Conservation (phyloP, 164 flowering plant genomes). For the Magnolia officinalis region DNA sequence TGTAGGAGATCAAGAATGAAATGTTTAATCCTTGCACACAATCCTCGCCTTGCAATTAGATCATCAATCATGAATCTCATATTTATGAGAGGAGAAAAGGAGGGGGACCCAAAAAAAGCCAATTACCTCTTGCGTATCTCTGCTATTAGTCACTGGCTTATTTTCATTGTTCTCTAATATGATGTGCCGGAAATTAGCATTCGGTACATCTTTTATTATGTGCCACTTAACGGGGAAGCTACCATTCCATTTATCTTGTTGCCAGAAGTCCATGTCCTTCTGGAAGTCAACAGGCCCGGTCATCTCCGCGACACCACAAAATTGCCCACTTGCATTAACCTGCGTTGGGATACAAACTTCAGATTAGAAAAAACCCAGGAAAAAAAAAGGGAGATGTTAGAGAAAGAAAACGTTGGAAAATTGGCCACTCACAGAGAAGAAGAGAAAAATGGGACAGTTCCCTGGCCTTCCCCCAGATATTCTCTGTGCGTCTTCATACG, state of each 20-base stretch:
- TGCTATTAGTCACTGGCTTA: constrained; percentile 93
- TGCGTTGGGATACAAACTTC: constrained; percentile 20
- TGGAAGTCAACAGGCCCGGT: constrained; percentile 71
- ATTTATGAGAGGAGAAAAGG: background rate
- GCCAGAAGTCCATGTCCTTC: constrained; percentile 92
- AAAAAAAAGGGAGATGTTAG: background rate
- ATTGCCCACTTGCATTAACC: constrained; percentile 97
- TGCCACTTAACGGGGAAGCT: constrained; percentile 95
- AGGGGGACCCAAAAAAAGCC: background rate
- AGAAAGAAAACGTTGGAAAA: background rate
- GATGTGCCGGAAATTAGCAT: constrained; percentile 67
- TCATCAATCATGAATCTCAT: too few relatives aligned
- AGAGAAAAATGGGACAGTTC: constrained; percentile 77
- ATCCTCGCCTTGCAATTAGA: background rate
- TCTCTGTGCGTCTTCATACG: constrained; percentile 67
- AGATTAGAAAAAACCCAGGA: constrained; percentile 5
- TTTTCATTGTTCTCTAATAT: constrained; percentile 86
- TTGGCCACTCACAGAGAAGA: constrained; percentile 70
- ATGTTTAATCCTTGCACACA: background rate
- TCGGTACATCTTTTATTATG: constrained; percentile 81
- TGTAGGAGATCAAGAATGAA: background rate
- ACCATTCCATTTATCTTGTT: constrained; percentile 96
- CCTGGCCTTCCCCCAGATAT: constrained; percentile 41
- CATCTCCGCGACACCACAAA: constrained; percentile 98
- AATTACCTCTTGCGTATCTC: constrained; percentile 91